Evolutionary conservation across 1,139 yeast species (phyloP).

Genomic region (Candida labiduridarum): DNA sequence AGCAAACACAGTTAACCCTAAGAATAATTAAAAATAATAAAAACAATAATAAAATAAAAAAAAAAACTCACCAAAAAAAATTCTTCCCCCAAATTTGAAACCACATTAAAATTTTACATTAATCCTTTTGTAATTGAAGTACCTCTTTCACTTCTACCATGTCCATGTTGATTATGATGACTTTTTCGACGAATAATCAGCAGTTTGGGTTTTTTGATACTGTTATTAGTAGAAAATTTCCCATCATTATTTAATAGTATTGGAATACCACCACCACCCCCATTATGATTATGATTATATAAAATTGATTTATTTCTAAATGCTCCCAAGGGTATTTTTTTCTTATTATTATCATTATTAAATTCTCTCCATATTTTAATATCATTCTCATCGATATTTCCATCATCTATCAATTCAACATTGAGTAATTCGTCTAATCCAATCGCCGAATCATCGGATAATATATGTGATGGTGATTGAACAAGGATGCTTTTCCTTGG

Average conservation of each 20-base stretch:
- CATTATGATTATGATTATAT: slow-evolving; percentile 20
- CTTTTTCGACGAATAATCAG: not conserved
- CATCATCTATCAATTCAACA: slow-evolving; percentile 80
- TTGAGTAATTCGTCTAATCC: slow-evolving; percentile 85
- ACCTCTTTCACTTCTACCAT: not conserved
- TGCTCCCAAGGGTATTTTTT: slow-evolving; percentile 82
- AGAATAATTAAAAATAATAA: not conserved
- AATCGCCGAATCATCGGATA: slow-evolving; percentile 55
- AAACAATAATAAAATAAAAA: too few relatives aligned
- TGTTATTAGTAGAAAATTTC: not conserved
- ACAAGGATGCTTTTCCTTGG: slow-evolving; percentile 5
- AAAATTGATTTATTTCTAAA: slow-evolving; percentile 76
- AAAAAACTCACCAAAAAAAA: too few relatives aligned
- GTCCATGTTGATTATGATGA: not conserved
- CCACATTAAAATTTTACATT: not conserved
- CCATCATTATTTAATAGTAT: not conserved
- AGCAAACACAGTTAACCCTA: not conserved
- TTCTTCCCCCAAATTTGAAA: too few relatives aligned
- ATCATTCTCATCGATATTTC: slow-evolving; percentile 49
- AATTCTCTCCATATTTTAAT: slow-evolving; percentile 56
- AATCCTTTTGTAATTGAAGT: not conserved
- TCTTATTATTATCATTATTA: slow-evolving; percentile 50
- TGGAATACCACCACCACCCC: slow-evolving; percentile 15
- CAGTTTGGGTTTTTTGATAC: not conserved
- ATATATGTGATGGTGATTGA: slow-evolving; percentile 2